Evolutionary conservation across 2,329 filamentous ascomycete genomes (phyloP).

Genomic region (Ceratocystis cacaofunesta): DNA sequence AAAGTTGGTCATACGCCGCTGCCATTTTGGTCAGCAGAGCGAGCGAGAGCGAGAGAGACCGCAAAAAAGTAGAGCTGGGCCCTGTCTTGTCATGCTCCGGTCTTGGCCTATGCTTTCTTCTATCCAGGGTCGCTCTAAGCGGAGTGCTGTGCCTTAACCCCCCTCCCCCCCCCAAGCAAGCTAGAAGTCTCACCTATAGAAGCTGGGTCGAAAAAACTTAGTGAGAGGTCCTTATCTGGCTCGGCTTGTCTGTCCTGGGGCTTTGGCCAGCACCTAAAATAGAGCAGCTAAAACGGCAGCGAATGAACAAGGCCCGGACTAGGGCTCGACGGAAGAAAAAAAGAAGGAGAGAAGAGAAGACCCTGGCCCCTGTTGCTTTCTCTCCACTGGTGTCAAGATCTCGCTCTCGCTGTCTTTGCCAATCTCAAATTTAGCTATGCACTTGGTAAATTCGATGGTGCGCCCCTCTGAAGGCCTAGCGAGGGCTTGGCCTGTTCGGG

Average conservation of each 20-base stretch:
- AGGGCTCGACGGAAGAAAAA: background rate
- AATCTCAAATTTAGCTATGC: too few species aligned
- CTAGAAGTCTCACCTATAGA: background rate
- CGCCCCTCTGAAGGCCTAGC: too few species aligned
- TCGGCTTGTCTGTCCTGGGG: background rate
- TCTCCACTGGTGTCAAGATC: background rate
- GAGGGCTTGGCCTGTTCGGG: too few species aligned
- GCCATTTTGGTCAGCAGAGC: background rate
- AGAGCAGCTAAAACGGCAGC: conserved; percentile 5
- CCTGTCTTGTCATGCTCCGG: conserved; percentile 1
- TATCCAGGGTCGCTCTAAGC: background rate
- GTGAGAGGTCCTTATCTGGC: background rate
- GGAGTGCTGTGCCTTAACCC: background rate
- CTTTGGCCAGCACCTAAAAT: background rate
- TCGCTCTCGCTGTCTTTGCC: background rate
- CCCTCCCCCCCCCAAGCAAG: background rate
- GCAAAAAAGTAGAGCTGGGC: background rate
- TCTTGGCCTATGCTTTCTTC: background rate
- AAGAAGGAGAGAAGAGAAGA: background rate
- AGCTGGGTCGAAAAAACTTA: background rate
- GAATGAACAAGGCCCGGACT: background rate
- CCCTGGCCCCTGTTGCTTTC: background rate
- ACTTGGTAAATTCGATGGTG: too few species aligned
- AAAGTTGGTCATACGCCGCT: background rate
- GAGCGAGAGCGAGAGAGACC: background rate